Percentiles rank a stretch among this genome's conserved stretches.
Conservation (phyloP, 192 early-diverging fungal genomes). For the Entomortierella lignicola region DNA sequence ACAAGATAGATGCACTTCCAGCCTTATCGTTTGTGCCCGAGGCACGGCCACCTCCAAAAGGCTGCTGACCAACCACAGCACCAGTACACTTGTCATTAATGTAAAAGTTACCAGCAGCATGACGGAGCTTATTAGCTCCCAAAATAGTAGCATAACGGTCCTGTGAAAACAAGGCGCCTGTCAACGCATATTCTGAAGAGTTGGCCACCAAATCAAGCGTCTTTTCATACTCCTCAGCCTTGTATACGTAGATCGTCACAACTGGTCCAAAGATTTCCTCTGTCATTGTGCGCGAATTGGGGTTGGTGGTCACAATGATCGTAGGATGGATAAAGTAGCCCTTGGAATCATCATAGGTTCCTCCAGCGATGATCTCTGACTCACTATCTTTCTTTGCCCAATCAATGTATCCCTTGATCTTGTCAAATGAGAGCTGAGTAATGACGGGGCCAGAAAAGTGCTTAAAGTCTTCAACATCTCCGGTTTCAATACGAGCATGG, state of each 20-base stretch:
- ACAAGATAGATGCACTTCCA: conserved; percentile 76
- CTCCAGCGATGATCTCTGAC: conserved; percentile 91
- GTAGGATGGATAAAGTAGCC: conserved; percentile 96
- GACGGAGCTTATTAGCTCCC: conserved; percentile 76
- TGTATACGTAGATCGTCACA: conserved; percentile 86
- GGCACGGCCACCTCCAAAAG: conserved; percentile 91
- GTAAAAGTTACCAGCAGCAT: conserved; percentile 96
- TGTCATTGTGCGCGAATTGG: conserved; percentile 82
- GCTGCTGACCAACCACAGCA: conserved; percentile 95
- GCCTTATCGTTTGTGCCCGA: conserved; percentile 99
- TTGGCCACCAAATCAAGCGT: conserved; percentile 79
- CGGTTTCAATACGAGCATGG: conserved; percentile 82
- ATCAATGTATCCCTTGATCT: conserved; percentile 92
- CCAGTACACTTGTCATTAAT: conserved; percentile 99
- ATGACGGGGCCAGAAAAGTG: conserved; percentile 94
- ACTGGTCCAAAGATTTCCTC: conserved; percentile 99
- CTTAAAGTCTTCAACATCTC: conserved; percentile 84
- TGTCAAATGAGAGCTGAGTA: conserved; percentile 90
- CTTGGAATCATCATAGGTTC: conserved; percentile 83
- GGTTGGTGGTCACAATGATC: conserved; percentile 88
- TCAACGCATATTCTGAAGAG: conserved; percentile 90
- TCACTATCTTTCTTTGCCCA: conserved; percentile 73
- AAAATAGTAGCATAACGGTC: conserved; percentile 80
- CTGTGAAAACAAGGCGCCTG: conserved; percentile 89
- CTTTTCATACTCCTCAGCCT: conserved; percentile 80